These are phyloP conservation scores for Capronia coronata DNA, from an alignment of 2,329 filamentous ascomycete genomes.

Conservation along the genomic window DNA sequence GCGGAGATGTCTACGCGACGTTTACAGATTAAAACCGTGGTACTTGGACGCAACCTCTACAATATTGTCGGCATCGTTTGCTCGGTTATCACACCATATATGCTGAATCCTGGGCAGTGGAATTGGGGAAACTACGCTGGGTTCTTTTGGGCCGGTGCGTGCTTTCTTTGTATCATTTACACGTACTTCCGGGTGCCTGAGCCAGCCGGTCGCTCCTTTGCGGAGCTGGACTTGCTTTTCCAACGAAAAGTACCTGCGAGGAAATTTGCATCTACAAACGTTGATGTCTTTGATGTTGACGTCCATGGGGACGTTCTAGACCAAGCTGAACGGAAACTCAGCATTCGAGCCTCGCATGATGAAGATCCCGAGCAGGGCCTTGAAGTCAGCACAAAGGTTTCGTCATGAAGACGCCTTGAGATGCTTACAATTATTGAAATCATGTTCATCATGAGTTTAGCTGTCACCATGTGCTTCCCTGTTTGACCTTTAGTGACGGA, in stretches of 20 bases:
- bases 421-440: no score
- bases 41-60: constrained; percentile 72
- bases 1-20: constrained; percentile 74
- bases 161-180: constrained; percentile 72
- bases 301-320: background rate
- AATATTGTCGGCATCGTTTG: constrained; percentile 76
- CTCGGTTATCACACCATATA: constrained; percentile 77
- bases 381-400: background rate
- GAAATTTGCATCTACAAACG: constrained; percentile 57
- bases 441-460: no score
- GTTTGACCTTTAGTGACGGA: no score
- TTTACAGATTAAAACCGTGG: constrained; percentile 84
- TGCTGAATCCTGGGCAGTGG: constrained; percentile 69
- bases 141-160: constrained; percentile 80
- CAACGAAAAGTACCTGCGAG: constrained; percentile 64
- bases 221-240: constrained; percentile 78
- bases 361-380: background rate
- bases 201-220: constrained; percentile 70
- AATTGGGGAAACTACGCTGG: constrained; percentile 73
- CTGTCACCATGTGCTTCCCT: no score
- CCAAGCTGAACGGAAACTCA: constrained; percentile 1
- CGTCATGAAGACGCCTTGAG: background rate
- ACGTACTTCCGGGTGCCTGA: constrained; percentile 76
- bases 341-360: constrained; percentile 1
- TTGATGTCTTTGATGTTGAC: constrained; percentile 47